Percentiles rank a stretch among this genome's conserved stretches.
These are phyloP conservation scores for Giardia duodenalis DNA, from an alignment of 208 protist species.

Conservation along the genomic window DNA sequence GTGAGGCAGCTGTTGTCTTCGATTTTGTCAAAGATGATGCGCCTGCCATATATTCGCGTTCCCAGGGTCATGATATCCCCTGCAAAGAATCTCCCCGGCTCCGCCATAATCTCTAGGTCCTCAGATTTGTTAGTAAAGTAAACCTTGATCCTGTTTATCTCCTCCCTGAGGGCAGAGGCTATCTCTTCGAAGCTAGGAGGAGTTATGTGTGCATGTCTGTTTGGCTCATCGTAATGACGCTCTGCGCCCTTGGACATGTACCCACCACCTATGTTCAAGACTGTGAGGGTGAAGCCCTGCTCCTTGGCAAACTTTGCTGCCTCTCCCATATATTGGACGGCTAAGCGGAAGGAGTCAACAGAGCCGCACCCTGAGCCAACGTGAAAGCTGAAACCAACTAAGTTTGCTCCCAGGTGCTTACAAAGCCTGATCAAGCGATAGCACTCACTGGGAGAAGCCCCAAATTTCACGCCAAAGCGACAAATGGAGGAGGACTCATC, in stretches of 20 bases:
- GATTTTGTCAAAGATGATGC: constrained; percentile 22
- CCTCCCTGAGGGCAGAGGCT: constrained; percentile 40
- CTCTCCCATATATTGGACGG: constrained; percentile 45
- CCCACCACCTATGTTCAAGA: constrained; percentile 65
- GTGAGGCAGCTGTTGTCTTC: background rate
- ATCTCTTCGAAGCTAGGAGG: constrained; percentile 50
- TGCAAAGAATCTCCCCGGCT: constrained; percentile 62
- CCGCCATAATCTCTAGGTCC: constrained; percentile 57
- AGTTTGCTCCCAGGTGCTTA: constrained; percentile 46
- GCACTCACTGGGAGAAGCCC: constrained; percentile 46
- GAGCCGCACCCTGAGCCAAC: constrained; percentile 58
- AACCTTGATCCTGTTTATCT: constrained; percentile 52
- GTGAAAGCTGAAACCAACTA: constrained; percentile 66
- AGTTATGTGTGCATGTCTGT: background rate
- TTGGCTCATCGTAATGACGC: background rate
- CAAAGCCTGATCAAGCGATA: constrained; percentile 49
- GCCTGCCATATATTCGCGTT: constrained; percentile 9
- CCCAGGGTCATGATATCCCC: constrained; percentile 26
- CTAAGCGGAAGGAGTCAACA: constrained; percentile 48
- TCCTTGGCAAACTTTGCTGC: constrained; percentile 52
- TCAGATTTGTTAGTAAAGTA: background rate
- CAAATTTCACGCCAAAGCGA: constrained; percentile 61
- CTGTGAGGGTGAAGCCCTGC: constrained; percentile 48
- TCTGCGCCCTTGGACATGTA: constrained; percentile 40
- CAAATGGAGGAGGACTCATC: constrained; percentile 57